Evolutionary conservation across 2,329 filamentous ascomycete species (phyloP), one percentile per base, ranked within the genome.

Genomic region (Diaporthe amygdali): DNA sequence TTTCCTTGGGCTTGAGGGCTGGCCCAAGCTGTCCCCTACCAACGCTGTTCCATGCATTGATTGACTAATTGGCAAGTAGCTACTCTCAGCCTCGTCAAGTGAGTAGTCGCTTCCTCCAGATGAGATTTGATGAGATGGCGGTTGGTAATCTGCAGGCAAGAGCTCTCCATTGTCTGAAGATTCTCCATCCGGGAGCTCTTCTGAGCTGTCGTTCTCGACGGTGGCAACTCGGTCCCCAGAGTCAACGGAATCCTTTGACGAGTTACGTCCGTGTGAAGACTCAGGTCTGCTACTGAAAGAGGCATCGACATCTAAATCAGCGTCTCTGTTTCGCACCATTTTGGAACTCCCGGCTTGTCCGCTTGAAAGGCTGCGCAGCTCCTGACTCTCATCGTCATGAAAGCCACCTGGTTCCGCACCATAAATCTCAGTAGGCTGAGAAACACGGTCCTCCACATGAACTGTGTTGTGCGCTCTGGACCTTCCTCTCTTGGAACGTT

Each of bases 81-180:
- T 55, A 17, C 17, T 56, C 39, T 49, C 55, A 25, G 34, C 66
- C 30, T 54, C 71, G 27, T 54, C 14, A 4, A 52, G 15, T 14
- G 51, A 66, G 30, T 41, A 54, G 5, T 72, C 52, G 15, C 63
- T 55, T 14, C 32, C 63, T 15, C 14, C 47, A 2, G 63, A 15
- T 9, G 68, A 54, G 2, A 34, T 9, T 41, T 73, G 64, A 22
- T 55, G 59, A 34, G 71, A 68, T 39, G 55, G 64, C 12, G 69
- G 68, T 15, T 20, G 22, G 27, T 34, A 51, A 46, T 34, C n/a
- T 66, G 34, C 12, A 39, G 63, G 34, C 22, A 34, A 8, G 17
- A 32, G 10, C 12, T 41, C 17, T 15, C 32, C 52, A 10, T 30
- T 32, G 17, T 34, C 68, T 22, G 37, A 64, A 37, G 12, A 4